phyloP scores from a whole-genome alignment of 192 early-diverging fungal species.

The Podila epigama region DNA sequence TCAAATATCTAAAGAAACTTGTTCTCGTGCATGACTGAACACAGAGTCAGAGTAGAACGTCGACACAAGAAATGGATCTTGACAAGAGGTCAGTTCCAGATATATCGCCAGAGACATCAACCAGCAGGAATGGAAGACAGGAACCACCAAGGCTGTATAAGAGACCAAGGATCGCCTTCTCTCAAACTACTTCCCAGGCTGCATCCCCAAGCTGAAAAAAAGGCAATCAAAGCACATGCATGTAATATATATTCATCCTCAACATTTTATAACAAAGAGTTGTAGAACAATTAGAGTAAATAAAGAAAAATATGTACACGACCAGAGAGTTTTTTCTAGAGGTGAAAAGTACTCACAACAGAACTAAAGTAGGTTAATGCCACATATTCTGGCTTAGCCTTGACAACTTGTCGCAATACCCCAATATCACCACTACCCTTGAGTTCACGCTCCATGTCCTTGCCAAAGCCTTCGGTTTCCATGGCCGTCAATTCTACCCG shows the following conservation, averaged over 20 bases:
- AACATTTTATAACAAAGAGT: no score
- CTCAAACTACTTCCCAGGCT: neutral
- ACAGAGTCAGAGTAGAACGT: no score
- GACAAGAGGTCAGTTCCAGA: neutral
- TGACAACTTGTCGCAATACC: constrained; percentile 31
- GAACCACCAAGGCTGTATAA: neutral
- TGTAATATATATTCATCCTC: no score
- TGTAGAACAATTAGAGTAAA: no score
- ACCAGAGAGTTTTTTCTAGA: no score
- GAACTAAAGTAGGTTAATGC: constrained; percentile 25
- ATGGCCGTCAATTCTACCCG: constrained; percentile 59
- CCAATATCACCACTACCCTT: constrained; percentile 41
- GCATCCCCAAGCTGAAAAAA: no score
- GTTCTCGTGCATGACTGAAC: no score
- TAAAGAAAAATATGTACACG: no score
- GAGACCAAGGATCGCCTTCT: neutral
- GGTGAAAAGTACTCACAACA: constrained; percentile 19
- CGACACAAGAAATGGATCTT: no score
- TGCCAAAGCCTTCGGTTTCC: constrained; percentile 58
- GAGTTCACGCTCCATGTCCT: constrained; percentile 32
- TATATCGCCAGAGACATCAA: neutral
- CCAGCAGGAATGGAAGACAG: neutral
- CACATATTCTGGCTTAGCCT: constrained; percentile 14
- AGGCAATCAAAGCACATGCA: no score
- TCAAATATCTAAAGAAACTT: no score